Conservation (phyloP, 2,329 filamentous ascomycete genomes). For the Orbilia javanica region DNA sequence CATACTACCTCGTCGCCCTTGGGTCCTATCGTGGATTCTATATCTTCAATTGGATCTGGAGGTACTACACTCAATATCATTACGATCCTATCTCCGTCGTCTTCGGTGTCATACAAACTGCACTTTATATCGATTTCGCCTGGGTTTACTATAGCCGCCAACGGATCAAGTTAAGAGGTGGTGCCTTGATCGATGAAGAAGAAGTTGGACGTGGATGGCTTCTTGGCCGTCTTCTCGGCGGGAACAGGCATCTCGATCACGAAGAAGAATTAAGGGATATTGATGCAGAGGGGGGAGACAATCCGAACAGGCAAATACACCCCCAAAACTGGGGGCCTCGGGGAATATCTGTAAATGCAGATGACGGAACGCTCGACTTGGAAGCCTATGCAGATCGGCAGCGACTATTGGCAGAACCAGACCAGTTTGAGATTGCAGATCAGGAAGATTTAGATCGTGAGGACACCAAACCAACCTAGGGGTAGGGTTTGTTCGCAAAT, state of each 20-base stretch:
- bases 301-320: slow-evolving; percentile 63
- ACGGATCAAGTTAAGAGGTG: slow-evolving; percentile 89
- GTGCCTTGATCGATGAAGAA: slow-evolving; percentile 83
- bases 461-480: background rate
- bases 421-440: slow-evolving; percentile 60
- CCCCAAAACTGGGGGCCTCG: slow-evolving; percentile 73
- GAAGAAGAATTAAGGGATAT: slow-evolving; percentile 74
- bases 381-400: slow-evolving; percentile 68
- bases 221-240: slow-evolving; percentile 80
- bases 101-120: slow-evolving; percentile 86
- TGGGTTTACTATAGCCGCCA: slow-evolving; percentile 97
- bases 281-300: slow-evolving; percentile 67
- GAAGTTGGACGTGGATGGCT: slow-evolving; percentile 89
- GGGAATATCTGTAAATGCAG: slow-evolving; percentile 76
- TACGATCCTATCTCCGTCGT: slow-evolving; percentile 80
- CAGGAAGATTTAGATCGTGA: background rate
- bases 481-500: too few species aligned
- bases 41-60: slow-evolving; percentile 88
- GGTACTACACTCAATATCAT: slow-evolving; percentile 72
- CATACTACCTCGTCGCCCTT: slow-evolving; percentile 90
- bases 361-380: slow-evolving; percentile 72
- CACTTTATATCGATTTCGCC: slow-evolving; percentile 91
- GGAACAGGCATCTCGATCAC: slow-evolving; percentile 67
- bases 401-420: slow-evolving; percentile 65
- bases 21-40: slow-evolving; percentile 91